A percentile compares a stretch with the other conserved stretches of the same genome.
Evolutionary conservation across 441 rosid genomes (phyloP).

Genomic region (Erodium texanum): DNA sequence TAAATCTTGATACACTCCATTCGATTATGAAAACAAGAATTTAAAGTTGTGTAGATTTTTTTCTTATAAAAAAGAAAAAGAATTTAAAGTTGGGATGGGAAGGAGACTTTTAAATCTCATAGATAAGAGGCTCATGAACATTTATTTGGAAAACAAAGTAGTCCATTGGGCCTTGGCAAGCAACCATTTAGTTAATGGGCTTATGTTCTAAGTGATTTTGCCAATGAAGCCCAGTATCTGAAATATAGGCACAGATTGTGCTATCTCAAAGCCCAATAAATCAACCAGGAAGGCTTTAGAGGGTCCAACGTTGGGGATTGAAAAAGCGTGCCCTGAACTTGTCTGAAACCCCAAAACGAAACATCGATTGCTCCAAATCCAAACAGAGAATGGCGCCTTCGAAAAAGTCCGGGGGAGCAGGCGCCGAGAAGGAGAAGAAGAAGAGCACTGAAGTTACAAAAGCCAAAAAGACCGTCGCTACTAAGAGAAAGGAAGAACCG

Average conservation of each 20-base stretch:
- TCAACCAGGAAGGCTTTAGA: background rate
- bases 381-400: background rate
- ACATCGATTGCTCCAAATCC: background rate
- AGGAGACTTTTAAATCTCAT: too few relatives aligned
- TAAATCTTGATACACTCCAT: too few relatives aligned
- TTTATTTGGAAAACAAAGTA: too few relatives aligned
- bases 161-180: too few relatives aligned
- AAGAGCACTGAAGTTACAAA: background rate
- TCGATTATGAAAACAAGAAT: too few relatives aligned
- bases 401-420: constrained; percentile 15
- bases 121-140: too few relatives aligned
- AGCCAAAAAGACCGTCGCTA: background rate
- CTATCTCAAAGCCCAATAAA: background rate
- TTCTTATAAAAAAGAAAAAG: too few relatives aligned
- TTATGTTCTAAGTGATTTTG: too few relatives aligned
- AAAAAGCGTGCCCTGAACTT: background rate
- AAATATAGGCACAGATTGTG: background rate
- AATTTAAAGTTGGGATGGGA: too few relatives aligned
- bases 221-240: background rate
- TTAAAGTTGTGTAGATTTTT: too few relatives aligned
- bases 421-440: constrained; percentile 10
- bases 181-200: background rate
- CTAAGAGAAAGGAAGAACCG: background rate
- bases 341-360: background rate
- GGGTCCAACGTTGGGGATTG: background rate